Conservation (phyloP, 208 protist genomes). For the Acanthamoeba sp. region DNA sequence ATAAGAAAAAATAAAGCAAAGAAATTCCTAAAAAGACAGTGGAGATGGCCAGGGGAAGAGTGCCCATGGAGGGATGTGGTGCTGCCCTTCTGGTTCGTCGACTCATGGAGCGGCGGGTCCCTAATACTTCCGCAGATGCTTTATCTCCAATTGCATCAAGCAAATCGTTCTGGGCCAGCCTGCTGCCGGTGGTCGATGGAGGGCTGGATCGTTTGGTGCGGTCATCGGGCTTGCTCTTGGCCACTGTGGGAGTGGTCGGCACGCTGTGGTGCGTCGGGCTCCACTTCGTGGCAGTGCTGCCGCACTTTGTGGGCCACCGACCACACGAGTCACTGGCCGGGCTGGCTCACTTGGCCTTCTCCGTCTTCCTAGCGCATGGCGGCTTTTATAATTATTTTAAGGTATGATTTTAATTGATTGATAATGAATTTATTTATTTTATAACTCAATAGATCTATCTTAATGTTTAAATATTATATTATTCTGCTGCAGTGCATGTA, state of each 20-base stretch:
- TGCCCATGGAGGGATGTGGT: background rate
- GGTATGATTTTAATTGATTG: background rate
- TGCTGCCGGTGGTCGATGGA: background rate
- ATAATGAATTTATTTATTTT: background rate
- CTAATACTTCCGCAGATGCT: background rate
- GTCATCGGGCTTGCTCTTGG: background rate
- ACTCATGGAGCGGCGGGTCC: background rate
- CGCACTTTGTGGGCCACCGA: background rate
- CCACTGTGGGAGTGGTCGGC: background rate
- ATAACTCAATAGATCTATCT: no score
- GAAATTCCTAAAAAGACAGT: no score
- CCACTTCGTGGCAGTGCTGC: background rate
- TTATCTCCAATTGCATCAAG: background rate
- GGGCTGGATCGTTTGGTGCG: background rate
- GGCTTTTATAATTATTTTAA: constrained; percentile 11
- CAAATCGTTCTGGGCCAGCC: background rate
- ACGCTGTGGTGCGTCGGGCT: background rate
- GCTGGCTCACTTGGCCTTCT: background rate
- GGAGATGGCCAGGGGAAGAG: background rate
- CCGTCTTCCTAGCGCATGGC: background rate
- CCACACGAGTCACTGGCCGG: background rate
- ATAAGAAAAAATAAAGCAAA: no score
- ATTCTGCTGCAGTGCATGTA: background rate
- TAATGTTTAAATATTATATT: background rate
- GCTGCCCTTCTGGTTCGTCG: background rate